phyloP scores from a whole-genome alignment of 225 moss, liverwort and hornwort species.

The Straminergon stramineum region DNA sequence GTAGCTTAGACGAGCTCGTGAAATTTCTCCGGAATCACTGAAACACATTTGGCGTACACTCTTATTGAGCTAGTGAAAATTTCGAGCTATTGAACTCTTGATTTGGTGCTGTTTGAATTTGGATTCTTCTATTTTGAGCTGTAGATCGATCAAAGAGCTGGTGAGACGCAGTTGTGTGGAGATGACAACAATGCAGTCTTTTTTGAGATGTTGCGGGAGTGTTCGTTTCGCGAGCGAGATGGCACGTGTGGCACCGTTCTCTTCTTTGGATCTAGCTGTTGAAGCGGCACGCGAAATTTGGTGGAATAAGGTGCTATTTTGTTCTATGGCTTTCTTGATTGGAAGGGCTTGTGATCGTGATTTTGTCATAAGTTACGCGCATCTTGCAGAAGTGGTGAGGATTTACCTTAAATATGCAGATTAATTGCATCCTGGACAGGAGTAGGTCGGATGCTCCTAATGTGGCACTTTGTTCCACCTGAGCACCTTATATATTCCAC shows the following conservation, averaged over 20 bases:
- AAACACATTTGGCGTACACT: neutral
- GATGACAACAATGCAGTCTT: constrained; percentile 23
- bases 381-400: neutral
- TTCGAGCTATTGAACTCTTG: neutral
- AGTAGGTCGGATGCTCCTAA: neutral
- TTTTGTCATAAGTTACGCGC: neutral
- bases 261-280: constrained; percentile 52
- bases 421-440: neutral
- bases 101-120: neutral
- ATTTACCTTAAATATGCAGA: neutral
- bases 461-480: neutral
- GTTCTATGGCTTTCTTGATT: neutral
- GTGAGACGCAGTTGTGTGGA: neutral
- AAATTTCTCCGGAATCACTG: neutral
- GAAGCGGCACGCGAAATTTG: constrained; percentile 53
- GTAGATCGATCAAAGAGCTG: neutral
- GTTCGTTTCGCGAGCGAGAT: constrained; percentile 52
- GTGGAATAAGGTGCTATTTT: constrained; percentile 62
- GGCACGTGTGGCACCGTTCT: constrained; percentile 51
- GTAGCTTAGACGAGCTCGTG: neutral
- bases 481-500: neutral
- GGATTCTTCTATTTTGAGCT: neutral
- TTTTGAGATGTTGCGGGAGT: constrained; percentile 68
- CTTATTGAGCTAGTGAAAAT: neutral
- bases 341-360: neutral